Evolutionary conservation across 2,329 filamentous ascomycete genomes (phyloP).

Genomic region (Saccharata proteae): DNA sequence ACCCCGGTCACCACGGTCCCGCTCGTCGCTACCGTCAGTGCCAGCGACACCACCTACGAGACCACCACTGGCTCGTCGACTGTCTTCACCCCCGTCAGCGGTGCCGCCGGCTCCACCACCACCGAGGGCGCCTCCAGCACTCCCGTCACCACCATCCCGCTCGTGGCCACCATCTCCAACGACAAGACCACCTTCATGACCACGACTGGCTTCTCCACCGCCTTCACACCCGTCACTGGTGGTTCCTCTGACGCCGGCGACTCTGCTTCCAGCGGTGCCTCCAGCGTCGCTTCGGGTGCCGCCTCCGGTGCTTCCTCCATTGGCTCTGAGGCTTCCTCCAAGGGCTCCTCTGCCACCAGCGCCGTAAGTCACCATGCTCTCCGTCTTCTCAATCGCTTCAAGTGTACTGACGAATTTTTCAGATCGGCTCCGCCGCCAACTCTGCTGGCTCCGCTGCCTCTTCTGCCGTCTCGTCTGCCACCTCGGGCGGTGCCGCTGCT

Average conservation of each 20-base stretch:
- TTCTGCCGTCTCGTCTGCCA: constrained; percentile 5
- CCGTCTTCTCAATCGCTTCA: background rate
- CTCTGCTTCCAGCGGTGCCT: constrained; percentile 6
- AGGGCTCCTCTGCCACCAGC: constrained; percentile 7
- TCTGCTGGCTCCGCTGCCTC: constrained; percentile 7
- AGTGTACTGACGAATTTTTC: background rate
- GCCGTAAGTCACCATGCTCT: constrained; percentile 2
- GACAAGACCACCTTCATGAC: background rate
- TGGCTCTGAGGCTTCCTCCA: constrained; percentile 6
- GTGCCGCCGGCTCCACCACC: constrained; percentile 6
- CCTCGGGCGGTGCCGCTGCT: constrained; percentile 14
- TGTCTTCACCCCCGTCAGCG: constrained; percentile 12
- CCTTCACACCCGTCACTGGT: constrained; percentile 11
- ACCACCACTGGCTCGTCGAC: constrained; percentile 14
- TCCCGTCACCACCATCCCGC: constrained; percentile 12
- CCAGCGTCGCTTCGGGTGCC: constrained; percentile 3
- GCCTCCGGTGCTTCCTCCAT: constrained; percentile 9
- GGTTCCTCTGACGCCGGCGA: constrained; percentile 7
- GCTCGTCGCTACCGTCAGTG: constrained; percentile 5
- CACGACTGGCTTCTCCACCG: constrained; percentile 1
- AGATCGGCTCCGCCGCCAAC: constrained; percentile 9
- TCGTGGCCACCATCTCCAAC: constrained; percentile 10
- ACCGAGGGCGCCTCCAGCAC: constrained; percentile 2
- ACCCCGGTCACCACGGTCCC: constrained; percentile 7
- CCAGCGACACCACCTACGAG: constrained; percentile 12